Evolutionary conservation across 257 asterid species (phyloP).

Genomic region (Parsonsia alboflavescens): DNA sequence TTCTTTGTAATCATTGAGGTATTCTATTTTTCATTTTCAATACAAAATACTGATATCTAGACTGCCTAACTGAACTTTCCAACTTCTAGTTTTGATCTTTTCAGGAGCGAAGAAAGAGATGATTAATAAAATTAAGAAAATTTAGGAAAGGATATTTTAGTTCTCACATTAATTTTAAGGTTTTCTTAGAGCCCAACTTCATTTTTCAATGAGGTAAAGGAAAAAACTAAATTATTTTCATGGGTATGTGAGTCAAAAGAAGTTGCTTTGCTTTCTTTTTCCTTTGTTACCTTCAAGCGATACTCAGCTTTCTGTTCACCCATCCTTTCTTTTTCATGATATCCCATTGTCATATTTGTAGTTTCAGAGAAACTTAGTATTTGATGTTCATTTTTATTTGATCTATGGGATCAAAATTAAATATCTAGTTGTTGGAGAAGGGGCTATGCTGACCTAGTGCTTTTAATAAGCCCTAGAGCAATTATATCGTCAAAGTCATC

Average conservation of each 20-base stretch:
- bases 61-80: no score
- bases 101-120: no score
- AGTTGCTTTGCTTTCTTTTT: background rate
- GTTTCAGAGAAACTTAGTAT: background rate
- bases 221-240: background rate
- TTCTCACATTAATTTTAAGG: no score
- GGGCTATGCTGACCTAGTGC: background rate
- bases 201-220: no score
- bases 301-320: background rate
- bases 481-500: background rate
- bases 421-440: background rate
- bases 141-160: no score
- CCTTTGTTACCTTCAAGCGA: slow-evolving; percentile 1
- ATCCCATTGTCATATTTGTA: background rate
- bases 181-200: no score
- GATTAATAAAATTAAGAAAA: no score
- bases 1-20: no score
- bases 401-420: background rate
- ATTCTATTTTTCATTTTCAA: no score
- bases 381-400: background rate
- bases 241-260: background rate
- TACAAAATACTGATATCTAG: no score
- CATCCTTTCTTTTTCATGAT: slow-evolving; percentile 2
- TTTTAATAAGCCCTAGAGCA: background rate
- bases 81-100: no score